Percentiles rank a stretch among this genome's conserved stretches.
These are phyloP conservation scores for Lachancea quebecensis DNA, from an alignment of 805 yeast species.

Conservation along the genomic window DNA sequence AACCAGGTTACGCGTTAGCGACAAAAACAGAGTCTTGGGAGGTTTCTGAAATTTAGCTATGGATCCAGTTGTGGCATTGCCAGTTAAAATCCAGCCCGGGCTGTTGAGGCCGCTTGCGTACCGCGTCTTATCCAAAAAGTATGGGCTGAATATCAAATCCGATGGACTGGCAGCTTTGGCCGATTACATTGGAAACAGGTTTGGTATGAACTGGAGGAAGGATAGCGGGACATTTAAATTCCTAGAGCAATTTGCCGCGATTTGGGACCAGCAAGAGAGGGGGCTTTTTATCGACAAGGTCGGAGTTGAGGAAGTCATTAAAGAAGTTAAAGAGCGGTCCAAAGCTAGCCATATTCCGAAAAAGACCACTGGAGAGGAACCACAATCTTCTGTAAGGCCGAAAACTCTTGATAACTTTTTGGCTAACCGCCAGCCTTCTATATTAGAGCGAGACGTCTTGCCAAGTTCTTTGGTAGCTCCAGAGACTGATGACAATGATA, in stretches of 20 bases:
- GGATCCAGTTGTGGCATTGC: conserved; percentile 39
- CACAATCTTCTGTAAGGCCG: not conserved
- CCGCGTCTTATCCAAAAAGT: conserved; percentile 82
- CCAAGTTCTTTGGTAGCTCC: no score
- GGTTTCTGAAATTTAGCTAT: not conserved
- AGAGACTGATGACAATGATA: no score
- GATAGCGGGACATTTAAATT: conserved; percentile 22
- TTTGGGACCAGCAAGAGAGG: conserved; percentile 86
- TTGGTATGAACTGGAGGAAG: conserved; percentile 79
- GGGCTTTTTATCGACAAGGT: conserved; percentile 80
- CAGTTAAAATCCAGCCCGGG: conserved; percentile 71
- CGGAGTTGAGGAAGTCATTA: conserved; percentile 55
- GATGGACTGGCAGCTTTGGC: conserved; percentile 72
- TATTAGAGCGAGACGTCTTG: no score
- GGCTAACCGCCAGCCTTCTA: not conserved
- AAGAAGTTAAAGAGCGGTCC: conserved; percentile 41
- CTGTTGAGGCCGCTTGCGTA: conserved; percentile 88
- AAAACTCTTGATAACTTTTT: conserved; percentile 15
- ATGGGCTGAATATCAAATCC: conserved; percentile 83
- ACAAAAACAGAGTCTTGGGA: no score
- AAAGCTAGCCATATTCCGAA: conserved; percentile 18
- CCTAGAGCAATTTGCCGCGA: conserved; percentile 68
- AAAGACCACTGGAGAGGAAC: conserved; percentile 7
- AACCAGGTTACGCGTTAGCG: no score
- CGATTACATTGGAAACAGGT: conserved; percentile 63